phyloP scores from a whole-genome alignment of 1,284 basidiomycete species.

The Stereum hirsutum region DNA sequence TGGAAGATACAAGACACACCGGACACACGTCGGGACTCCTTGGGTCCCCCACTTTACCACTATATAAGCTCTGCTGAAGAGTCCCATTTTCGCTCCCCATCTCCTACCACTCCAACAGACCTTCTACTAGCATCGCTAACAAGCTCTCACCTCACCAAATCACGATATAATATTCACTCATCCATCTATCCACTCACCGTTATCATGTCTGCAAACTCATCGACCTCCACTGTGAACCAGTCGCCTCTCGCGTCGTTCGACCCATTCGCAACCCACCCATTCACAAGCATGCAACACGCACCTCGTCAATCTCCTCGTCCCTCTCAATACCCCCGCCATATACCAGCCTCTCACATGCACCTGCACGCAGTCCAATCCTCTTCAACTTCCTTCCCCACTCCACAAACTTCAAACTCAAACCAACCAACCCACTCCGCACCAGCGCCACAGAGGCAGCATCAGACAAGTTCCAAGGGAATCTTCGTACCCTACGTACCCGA shows the following conservation, averaged over 20 bases:
- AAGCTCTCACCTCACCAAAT: too few relatives aligned
- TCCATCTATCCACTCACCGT: too few relatives aligned
- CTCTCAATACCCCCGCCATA: constrained; percentile 33
- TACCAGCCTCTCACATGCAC: constrained; percentile 21
- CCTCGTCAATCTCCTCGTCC: constrained; percentile 37
- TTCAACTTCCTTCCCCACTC: constrained; percentile 17
- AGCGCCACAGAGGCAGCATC: constrained; percentile 6
- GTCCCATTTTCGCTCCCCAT: too few relatives aligned
- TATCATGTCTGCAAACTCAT: neutral
- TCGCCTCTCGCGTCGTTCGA: constrained; percentile 39
- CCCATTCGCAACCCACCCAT: constrained; percentile 50
- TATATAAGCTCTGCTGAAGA: too few relatives aligned
- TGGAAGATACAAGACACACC: too few relatives aligned
- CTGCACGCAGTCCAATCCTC: constrained; percentile 12
- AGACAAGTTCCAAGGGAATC: constrained; percentile 7
- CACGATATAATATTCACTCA: too few relatives aligned
- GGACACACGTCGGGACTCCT: too few relatives aligned
- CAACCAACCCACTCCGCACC: constrained; percentile 10
- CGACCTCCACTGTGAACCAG: constrained; percentile 20
- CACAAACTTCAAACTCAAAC: constrained; percentile 10
- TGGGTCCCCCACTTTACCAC: too few relatives aligned
- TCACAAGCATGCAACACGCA: constrained; percentile 44
- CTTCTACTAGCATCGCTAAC: too few relatives aligned
- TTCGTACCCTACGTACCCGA: constrained; percentile 11
- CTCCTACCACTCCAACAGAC: too few relatives aligned